Evolutionary conservation across 345 rosid genomes (phyloP).

Genomic region (Eutrema heterophyllum): DNA sequence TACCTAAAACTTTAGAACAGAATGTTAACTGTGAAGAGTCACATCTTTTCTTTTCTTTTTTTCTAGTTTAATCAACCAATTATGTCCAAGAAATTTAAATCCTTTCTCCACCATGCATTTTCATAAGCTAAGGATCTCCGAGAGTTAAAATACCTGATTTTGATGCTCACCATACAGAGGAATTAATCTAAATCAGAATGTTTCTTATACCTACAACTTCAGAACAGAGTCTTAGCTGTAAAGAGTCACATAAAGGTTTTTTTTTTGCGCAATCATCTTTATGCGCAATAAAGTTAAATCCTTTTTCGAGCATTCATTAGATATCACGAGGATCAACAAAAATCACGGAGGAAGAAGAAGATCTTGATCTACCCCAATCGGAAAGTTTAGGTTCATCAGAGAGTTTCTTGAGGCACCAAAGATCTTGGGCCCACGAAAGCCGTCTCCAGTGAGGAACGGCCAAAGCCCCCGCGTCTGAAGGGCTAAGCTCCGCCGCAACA

Average conservation of each 20-base stretch:
- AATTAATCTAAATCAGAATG: background rate
- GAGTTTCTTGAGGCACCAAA: conserved; percentile 69
- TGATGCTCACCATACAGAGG: background rate
- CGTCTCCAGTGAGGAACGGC: conserved; percentile 71
- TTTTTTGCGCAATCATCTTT: background rate
- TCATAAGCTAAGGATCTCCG: background rate
- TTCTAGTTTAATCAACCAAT: background rate
- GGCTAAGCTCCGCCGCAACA: conserved; percentile 55
- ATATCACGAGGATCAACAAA: conserved; percentile 81
- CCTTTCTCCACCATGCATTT: background rate
- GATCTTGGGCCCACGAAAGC: conserved; percentile 58
- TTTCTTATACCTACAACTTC: background rate
- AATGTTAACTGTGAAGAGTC: background rate
- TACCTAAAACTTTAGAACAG: background rate
- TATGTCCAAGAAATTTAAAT: background rate
- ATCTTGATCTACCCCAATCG: conserved; percentile 41
- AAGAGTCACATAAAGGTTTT: background rate
- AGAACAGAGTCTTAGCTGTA: background rate
- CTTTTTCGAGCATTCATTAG: conserved; percentile 2
- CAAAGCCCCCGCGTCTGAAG: conserved; percentile 44
- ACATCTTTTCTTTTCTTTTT: no score
- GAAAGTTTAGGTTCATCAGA: conserved; percentile 10
- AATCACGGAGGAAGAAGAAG: conserved; percentile 35
- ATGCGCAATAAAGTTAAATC: background rate
- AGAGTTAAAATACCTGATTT: background rate